Base-by-base conservation (phyloP, 257 asterid species). In the Ocimum tenuiflorum region DNA sequence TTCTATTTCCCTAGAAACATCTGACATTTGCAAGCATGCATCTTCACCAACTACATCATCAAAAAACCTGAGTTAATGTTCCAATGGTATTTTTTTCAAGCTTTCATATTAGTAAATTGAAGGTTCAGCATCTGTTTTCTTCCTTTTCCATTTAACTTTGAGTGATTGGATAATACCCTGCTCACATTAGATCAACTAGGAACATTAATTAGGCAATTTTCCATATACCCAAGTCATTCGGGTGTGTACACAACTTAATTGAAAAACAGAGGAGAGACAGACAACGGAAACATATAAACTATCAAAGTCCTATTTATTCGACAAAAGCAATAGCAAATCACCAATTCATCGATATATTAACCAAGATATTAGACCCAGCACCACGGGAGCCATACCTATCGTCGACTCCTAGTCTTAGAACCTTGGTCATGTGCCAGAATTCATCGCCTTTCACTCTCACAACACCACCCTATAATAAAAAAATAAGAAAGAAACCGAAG, bases 361-460 rank as follows among this genome's bases (percentile, higher is more conserved):
- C 52, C 39, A 47, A 56, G 15, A 24, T 24, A 63, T 3, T 13
- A 18, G 56, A 48, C 45, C 52, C 31, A 15, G 54, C 18, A 20
- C 38, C 2, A 54, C 1, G n/a, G 8, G 43, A 54, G 18, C 3
- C 27, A 24, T 84, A 91, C 99, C 95, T 94, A 68, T 89, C 99
- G 45, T 90, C 54, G 24, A 81, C 54, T 68, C 76, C 82, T 63
- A 94, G 75, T 63, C 99, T 74, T 43, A 94, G 76, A 71, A 94
- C 97, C 78, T 80, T 94, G 3, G 91, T 86, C 94, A 89, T 90
- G 80, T 94, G 99, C 95, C 96, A 90, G 84, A 84, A 88, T 60
- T 94, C 97, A 53, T 94, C 97, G 38, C 99, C 99, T 73, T 83
- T 73, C 60, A 94, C 84, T 22, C 87, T 94, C 42, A 94, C 95